Evolutionary conservation across 371 early-diverging fungal genomes (phyloP), one percentile per base, ranked within the genome.

Genomic region (Umbelopsis sp.): DNA sequence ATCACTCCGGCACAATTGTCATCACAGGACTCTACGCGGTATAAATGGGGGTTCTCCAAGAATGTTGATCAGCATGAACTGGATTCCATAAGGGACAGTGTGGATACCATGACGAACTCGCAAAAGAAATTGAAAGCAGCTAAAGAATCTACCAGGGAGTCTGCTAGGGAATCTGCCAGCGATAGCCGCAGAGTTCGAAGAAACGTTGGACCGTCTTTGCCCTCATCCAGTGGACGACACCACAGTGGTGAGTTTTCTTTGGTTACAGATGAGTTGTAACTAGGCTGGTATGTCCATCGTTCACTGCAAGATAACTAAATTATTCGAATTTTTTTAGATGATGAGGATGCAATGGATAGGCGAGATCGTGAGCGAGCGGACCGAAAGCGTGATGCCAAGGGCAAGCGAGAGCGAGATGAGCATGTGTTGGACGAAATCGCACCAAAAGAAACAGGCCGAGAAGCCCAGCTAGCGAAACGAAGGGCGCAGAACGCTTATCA

Each of bases 361-460:
- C 72, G 76, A 29, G 80, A 91, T 78, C 65, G 80, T 80, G 65
- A 90, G 83, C 66, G 72, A 22, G 18, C 65, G 0, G 62, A 69
- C 24, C 78, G 83, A 25, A 88, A 87, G 65, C 75, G 82, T 44
- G 89, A 91, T 53, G 69, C 71, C 10, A 86, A 80, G 63, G 77
- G 76, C 3, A 71, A 69, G 22, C 79, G 77, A 24, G 85, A 88
- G 53, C 74, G 80, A 18, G 84, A 87, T 41, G 89, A 93, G 63
- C 83, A 80, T 0, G 85, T 86, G 35, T 71, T 94, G 22, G 94
- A 96, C 63, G 95, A 94, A 73, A 81, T 94, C 0, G 93, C 87
- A 7, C 96, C 96, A 10, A 92, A 87, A 66, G 89, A 88, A 41
- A 92, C 91, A 4, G 96, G 96, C 1, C 79, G 91, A 37, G 92